A percentile compares a stretch with the other conserved stretches of the same genome.
These are phyloP conservation scores for Hypoxylon rubiginosum DNA, from an alignment of 2,329 filamentous ascomycete genomes.

Conservation along the genomic window DNA sequence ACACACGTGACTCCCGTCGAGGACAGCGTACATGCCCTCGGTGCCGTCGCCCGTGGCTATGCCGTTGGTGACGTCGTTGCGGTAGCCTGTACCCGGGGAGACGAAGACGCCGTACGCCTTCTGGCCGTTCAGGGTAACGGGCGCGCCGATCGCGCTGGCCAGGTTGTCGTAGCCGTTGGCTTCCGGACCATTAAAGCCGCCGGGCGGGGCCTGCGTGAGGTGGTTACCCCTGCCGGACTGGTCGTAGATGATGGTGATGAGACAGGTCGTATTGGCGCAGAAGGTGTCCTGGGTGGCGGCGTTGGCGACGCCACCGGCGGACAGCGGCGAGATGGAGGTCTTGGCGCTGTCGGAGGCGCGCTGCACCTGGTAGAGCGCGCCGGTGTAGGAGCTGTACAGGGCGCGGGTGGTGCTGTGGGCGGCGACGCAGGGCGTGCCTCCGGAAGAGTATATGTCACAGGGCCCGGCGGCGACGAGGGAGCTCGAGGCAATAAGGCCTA, in stretches of 20 bases:
- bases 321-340: slow-evolving; percentile 62
- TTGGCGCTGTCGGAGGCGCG: slow-evolving; percentile 67
- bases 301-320: slow-evolving; percentile 73
- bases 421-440: slow-evolving; percentile 72
- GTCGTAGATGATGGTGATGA: slow-evolving; percentile 75
- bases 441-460: slow-evolving; percentile 72
- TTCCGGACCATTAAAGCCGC: slow-evolving; percentile 69
- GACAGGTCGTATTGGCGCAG: slow-evolving; percentile 71
- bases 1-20: slow-evolving; percentile 72
- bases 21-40: slow-evolving; percentile 71
- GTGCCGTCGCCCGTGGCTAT: slow-evolving; percentile 67
- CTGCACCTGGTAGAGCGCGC: slow-evolving; percentile 70
- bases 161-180: slow-evolving; percentile 70
- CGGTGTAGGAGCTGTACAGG: slow-evolving; percentile 66
- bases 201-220: slow-evolving; percentile 72
- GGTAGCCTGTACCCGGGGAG: slow-evolving; percentile 72
- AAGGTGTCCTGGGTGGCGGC: slow-evolving; percentile 72
- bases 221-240: slow-evolving; percentile 74
- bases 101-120: slow-evolving; percentile 75
- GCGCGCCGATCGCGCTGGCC: slow-evolving; percentile 70
- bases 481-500: slow-evolving; percentile 54
- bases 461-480: slow-evolving; percentile 66
- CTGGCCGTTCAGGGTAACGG: slow-evolving; percentile 70
- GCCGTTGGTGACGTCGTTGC: slow-evolving; percentile 67
- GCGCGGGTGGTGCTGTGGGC: slow-evolving; percentile 76